These are phyloP conservation scores for Neurospora tetrasperma DNA, from an alignment of 495 filamentous ascomycete species.

Conservation along the genomic window DNA sequence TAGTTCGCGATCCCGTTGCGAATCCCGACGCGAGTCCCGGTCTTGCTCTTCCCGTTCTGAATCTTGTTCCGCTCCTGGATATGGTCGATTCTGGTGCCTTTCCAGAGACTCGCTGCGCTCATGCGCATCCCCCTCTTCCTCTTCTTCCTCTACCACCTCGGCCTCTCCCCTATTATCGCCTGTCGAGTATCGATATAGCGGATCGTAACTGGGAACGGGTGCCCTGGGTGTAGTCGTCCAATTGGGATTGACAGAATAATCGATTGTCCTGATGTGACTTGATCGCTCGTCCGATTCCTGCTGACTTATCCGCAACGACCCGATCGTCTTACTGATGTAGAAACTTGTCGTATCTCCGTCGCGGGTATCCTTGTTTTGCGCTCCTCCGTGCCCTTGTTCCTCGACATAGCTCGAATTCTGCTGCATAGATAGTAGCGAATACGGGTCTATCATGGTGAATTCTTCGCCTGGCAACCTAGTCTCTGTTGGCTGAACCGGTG, in stretches of 20 bases:
- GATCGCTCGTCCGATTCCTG: not conserved
- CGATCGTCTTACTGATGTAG: constrained; percentile 35
- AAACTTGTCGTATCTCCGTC: constrained; percentile 35
- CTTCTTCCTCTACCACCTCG: not conserved
- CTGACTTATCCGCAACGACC: constrained; percentile 12
- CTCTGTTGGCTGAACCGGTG: constrained; percentile 19
- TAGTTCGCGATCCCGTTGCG: not conserved
- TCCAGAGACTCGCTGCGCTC: not conserved
- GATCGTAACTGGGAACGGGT: not conserved
- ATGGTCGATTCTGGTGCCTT: not conserved
- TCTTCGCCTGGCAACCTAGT: constrained; percentile 35
- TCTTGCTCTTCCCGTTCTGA: constrained; percentile 19
- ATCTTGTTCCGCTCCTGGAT: not conserved
- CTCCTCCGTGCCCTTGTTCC: constrained; percentile 23
- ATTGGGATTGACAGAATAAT: not conserved
- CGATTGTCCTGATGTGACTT: not conserved
- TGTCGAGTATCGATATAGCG: not conserved
- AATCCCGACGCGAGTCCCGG: not conserved
- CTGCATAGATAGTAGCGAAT: constrained; percentile 34
- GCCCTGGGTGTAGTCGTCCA: not conserved
- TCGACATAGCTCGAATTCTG: constrained; percentile 22
- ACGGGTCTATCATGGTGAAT: constrained; percentile 41
- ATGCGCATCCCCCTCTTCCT: not conserved
- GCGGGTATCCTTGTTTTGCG: constrained; percentile 26
- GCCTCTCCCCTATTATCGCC: not conserved